Percentiles rank a stretch among this genome's conserved stretches.
These are phyloP conservation scores for Rheum nobile DNA, from an alignment of 148 eudicot species.

Conservation along the genomic window DNA sequence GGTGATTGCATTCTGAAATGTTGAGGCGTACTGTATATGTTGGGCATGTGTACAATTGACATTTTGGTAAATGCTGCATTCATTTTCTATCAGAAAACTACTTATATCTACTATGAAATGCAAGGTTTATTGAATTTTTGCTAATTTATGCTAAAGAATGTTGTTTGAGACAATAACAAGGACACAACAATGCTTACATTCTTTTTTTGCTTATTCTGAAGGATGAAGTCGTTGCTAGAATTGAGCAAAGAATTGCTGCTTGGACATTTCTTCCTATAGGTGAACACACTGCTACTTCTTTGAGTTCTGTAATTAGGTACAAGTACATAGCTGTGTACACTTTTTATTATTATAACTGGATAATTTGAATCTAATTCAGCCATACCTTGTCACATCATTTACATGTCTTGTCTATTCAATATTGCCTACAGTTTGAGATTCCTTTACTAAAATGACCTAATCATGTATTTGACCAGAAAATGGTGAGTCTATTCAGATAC, in stretches of 20 bases:
- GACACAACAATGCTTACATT: background rate
- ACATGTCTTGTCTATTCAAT: background rate
- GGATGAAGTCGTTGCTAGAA: constrained; percentile 64
- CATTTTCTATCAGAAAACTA: background rate
- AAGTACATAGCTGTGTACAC: background rate
- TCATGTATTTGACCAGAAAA: constrained; percentile 39
- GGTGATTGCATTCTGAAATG: background rate
- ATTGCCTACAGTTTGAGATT: background rate
- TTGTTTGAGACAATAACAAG: background rate
- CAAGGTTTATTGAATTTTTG: background rate
- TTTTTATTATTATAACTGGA: background rate
- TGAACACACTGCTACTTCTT: constrained; percentile 12
- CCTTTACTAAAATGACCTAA: background rate
- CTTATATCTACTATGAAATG: background rate
- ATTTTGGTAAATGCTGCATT: background rate
- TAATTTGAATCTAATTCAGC: background rate
- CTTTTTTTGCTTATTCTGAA: constrained; percentile 12
- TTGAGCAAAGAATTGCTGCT: constrained; percentile 82
- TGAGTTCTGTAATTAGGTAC: background rate
- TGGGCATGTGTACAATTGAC: background rate
- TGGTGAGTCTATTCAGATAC: constrained; percentile 83
- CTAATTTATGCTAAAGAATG: background rate
- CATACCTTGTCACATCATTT: background rate
- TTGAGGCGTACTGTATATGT: background rate
- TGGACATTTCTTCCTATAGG: constrained; percentile 93